Conservation (phyloP, 176 grass and related monocot genomes). For the Oryza officinalis region DNA sequence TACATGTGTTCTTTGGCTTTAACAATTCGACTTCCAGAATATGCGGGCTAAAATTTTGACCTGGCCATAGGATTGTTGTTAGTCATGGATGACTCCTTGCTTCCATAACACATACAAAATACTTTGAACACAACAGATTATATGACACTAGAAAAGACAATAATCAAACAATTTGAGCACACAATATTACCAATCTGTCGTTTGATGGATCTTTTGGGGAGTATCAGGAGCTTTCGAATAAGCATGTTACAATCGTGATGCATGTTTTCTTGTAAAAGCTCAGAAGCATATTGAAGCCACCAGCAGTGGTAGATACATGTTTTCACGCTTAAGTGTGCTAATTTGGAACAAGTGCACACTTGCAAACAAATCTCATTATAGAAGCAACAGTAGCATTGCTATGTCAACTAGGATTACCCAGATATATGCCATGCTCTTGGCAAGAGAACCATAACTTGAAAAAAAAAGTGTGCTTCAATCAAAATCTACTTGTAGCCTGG, state of each 20-base stretch:
- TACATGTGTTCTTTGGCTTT: not conserved
- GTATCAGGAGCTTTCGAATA: not conserved
- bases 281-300: not conserved
- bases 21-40: not conserved
- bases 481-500: not conserved
- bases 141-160: not conserved
- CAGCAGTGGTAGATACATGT: not conserved
- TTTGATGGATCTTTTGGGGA: constrained; percentile 3
- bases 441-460: not conserved
- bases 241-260: not conserved
- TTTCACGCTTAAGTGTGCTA: not conserved
- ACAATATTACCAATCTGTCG: not conserved
- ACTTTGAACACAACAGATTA: not conserved
- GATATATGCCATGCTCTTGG: not conserved
- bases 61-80: constrained; percentile 9
- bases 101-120: not conserved
- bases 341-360: not conserved
- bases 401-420: not conserved
- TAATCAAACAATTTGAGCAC: not conserved
- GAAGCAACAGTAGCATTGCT: not conserved
- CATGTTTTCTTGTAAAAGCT: not conserved
- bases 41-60: constrained; percentile 1
- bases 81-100: not conserved
- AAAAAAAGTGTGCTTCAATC: not conserved
- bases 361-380: not conserved